These are phyloP conservation scores for Teratosphaeria epicoccoides DNA, from an alignment of 2,329 filamentous ascomycete species.

Conservation along the genomic window DNA sequence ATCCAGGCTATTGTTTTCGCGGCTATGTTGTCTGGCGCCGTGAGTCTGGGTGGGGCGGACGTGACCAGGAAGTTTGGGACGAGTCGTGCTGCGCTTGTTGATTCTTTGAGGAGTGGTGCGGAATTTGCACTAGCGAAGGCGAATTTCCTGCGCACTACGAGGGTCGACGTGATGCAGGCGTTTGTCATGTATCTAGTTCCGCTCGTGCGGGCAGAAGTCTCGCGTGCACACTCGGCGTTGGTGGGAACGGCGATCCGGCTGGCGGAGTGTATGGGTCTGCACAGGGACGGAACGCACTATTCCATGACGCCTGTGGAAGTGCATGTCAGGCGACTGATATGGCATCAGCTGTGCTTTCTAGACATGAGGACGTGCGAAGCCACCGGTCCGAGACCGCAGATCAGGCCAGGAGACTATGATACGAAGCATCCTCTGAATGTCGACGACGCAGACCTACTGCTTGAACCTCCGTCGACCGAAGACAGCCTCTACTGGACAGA, in stretches of 20 bases:
- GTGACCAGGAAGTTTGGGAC: conserved; percentile 45
- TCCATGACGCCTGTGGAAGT: conserved; percentile 57
- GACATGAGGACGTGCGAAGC: conserved; percentile 66
- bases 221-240: conserved; percentile 61
- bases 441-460: conserved; percentile 52
- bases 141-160: conserved; percentile 60
- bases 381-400: conserved; percentile 60
- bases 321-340: conserved; percentile 60
- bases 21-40: conserved; percentile 56
- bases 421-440: conserved; percentile 62
- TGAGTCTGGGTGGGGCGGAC: conserved; percentile 52
- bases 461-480: conserved; percentile 30
- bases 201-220: conserved; percentile 61
- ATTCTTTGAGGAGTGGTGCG: conserved; percentile 54
- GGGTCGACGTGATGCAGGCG: conserved; percentile 64
- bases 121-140: conserved; percentile 59
- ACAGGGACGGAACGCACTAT: conserved; percentile 59
- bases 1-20: conserved; percentile 60
- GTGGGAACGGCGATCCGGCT: conserved; percentile 62
- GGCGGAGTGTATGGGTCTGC: conserved; percentile 67
- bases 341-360: conserved; percentile 69
- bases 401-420: conserved; percentile 65
- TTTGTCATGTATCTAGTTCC: conserved; percentile 70
- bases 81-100: conserved; percentile 47
- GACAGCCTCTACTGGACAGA: conserved; percentile 53